Evolutionary conservation across 495 filamentous ascomycete genomes (phyloP).

Genomic region (Friedmanniomyces endolithicus): DNA sequence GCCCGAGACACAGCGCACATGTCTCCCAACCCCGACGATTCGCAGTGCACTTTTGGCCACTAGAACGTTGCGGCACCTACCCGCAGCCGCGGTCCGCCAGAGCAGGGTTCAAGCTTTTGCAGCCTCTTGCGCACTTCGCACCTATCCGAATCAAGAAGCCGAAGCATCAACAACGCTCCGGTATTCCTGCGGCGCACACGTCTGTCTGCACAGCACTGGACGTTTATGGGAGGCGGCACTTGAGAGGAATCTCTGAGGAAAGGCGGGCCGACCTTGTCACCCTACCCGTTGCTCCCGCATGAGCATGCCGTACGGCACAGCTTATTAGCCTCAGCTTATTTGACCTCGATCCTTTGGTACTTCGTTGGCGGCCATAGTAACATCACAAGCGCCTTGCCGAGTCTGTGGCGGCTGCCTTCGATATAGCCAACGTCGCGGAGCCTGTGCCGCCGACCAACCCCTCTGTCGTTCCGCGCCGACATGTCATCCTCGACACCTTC

Average conservation of each 20-base stretch:
- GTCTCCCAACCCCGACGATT: no score
- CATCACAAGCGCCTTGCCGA: not conserved
- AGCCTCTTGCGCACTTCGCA: no score
- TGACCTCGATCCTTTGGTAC: not conserved
- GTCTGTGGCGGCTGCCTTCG: conserved; percentile 3
- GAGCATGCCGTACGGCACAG: not conserved
- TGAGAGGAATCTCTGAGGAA: not conserved
- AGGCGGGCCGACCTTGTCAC: not conserved
- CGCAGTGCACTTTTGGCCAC: no score
- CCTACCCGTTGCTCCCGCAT: no score
- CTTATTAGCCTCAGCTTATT: not conserved
- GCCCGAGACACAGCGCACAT: no score
- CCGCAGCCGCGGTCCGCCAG: no score
- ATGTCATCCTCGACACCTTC: conserved; percentile 18
- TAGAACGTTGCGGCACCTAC: no score
- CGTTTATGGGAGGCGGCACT: not conserved
- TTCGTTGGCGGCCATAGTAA: not conserved
- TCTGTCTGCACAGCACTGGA: not conserved
- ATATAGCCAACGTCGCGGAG: not conserved
- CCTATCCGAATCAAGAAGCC: no score
- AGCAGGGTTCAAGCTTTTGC: no score
- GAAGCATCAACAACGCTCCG: no score
- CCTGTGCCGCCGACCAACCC: not conserved
- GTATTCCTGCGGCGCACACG: not conserved
- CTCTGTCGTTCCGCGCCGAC: not conserved